Evolutionary conservation across 1,139 yeast genomes (phyloP).

Genomic region (Lodderomyces beijingensis): DNA sequence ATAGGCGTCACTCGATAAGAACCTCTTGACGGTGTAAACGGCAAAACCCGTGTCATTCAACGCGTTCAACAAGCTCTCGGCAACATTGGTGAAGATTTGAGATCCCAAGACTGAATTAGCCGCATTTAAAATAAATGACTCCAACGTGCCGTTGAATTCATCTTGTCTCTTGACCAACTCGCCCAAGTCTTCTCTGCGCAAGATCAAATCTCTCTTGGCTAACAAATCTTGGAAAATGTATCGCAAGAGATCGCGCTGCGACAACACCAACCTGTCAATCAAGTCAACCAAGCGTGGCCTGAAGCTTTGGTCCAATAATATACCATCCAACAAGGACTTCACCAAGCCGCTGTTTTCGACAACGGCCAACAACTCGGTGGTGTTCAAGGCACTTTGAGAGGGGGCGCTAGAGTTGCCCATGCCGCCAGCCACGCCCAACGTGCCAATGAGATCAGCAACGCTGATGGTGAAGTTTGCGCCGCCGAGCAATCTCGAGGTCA

Average conservation of each 20-base stretch:
- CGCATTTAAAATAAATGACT: conserved; percentile 27
- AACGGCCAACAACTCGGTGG: conserved; percentile 20
- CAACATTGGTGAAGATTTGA: conserved; percentile 20
- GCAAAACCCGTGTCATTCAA: conserved; percentile 42
- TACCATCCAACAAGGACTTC: conserved; percentile 30
- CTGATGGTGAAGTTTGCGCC: conserved; percentile 10
- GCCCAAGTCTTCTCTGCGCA: conserved; percentile 5
- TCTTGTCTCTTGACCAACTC: conserved; percentile 20
- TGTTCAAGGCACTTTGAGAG: conserved; percentile 18
- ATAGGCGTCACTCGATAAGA: conserved; percentile 34
- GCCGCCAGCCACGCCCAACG: too few relatives aligned
- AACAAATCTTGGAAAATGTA: conserved; percentile 24
- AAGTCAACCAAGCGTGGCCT: conserved; percentile 37
- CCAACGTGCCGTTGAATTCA: conserved; percentile 19
- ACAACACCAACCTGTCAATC: conserved; percentile 26
- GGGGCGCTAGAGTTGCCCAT: conserved; percentile 3
- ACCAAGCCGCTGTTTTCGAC: conserved; percentile 34
- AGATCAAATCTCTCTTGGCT: conserved; percentile 14
- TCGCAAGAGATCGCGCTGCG: conserved; percentile 26
- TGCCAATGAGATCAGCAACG: conserved; percentile 1
- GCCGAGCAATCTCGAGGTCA: conserved; percentile 21
- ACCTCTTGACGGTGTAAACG: conserved; percentile 34
- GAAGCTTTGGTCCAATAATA: conserved; percentile 31
- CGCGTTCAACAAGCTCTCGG: conserved; percentile 29
- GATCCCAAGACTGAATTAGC: conserved; percentile 29